Evolutionary conservation across 805 yeast genomes (phyloP), one percentile per base, ranked within the genome.

Genomic region (Candida khao-thaluensis): DNA sequence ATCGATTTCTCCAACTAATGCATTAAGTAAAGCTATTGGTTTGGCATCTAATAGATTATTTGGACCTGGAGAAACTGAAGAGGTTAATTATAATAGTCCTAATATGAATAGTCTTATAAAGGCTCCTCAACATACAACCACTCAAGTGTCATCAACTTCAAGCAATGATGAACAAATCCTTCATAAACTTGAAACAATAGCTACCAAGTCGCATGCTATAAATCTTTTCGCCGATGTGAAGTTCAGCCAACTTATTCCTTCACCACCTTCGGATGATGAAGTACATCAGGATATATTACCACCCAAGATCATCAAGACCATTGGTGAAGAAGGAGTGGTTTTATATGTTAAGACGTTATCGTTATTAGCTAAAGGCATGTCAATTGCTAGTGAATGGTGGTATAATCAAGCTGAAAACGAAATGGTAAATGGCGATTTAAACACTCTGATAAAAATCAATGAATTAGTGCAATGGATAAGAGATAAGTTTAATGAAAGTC

Each of bases 301-400:
- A 4, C 79, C 81, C 2, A 60, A 63, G 34, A 79, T 79, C 59
- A 62, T 78, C 27, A 74, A 72, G 42, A 62, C 72, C 8, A 65
- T 89, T 4, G 80, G 95, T 43, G 89, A 85, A 49, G 98, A 93
- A 57, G 95, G 97, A 2, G 79, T 89, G 15, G 82, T 82, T 1
- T 65, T 91, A 40, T 91, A 89, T 60, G 83, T 89, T 46, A 91
- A 90, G 61, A 77, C 95, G 0, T 70, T 93, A 32, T 80, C 95
- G 1, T 64, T 90, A 11, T 70, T 91, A 37, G 91, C 96, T 0
- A 79, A 74, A 44, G 95, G 96, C 0, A 90, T 91, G 95, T 74
- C 79, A 35, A 60, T 80, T 28, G 95, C 96, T 1, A 79, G 90
- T 30, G 81, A 74, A 10, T 93, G 98, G 97, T 93, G 98, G 98